Evolutionary conservation across 163 green algal species (phyloP).

Genomic region (Chloromonas sp.): DNA sequence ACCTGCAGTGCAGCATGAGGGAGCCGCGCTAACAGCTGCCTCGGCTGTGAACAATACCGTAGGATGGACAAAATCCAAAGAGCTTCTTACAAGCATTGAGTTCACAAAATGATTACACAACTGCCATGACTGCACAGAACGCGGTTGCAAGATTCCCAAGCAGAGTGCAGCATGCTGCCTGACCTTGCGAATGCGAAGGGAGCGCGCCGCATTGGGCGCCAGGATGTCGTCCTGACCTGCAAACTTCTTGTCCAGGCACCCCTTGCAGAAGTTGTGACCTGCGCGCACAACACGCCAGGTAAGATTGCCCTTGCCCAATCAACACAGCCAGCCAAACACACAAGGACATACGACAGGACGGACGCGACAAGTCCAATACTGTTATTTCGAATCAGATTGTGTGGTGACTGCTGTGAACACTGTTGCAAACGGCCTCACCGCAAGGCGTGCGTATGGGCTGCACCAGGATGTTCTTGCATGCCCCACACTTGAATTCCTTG

Average conservation of each 20-base stretch:
- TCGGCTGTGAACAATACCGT: too few relatives aligned
- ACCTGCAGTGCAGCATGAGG: too few relatives aligned
- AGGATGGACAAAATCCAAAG: too few relatives aligned
- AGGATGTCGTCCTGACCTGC: constrained; percentile 36
- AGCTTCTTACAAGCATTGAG: too few relatives aligned
- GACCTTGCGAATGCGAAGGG: constrained; percentile 61
- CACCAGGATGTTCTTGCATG: constrained; percentile 64
- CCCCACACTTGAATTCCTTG: constrained; percentile 71
- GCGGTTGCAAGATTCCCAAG: not conserved
- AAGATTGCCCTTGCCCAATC: not conserved
- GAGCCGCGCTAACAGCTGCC: too few relatives aligned
- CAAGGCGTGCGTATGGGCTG: constrained; percentile 74
- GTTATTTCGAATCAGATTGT: too few relatives aligned
- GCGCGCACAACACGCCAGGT: not conserved
- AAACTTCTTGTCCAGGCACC: constrained; percentile 72
- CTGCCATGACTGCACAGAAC: not conserved
- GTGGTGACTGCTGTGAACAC: too few relatives aligned
- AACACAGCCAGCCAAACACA: not conserved
- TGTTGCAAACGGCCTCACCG: constrained; percentile 40
- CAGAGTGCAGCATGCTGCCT: not conserved
- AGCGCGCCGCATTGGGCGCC: constrained; percentile 11
- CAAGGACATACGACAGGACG: too few relatives aligned
- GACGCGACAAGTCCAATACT: too few relatives aligned
- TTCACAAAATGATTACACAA: too few relatives aligned
- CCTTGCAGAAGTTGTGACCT: constrained; percentile 38